Evolutionary conservation across 2,329 filamentous ascomycete species (phyloP).

Genomic region (Claviceps sp.): DNA sequence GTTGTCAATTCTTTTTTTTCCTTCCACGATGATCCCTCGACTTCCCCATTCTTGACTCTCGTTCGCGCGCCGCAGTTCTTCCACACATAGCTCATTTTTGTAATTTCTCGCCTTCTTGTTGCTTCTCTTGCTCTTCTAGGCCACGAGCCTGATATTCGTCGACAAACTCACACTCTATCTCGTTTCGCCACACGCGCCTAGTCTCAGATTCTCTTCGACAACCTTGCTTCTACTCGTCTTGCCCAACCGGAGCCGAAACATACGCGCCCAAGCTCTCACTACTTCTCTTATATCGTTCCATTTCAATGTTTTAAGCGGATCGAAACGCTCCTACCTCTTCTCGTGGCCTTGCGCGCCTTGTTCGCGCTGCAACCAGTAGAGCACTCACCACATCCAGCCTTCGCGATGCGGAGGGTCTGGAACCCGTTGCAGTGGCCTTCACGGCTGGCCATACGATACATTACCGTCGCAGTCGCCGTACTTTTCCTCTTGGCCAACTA

Average conservation of each 20-base stretch:
- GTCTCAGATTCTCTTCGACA: background rate
- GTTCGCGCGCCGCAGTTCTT: background rate
- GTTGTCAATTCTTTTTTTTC: background rate
- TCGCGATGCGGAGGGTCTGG: conserved; percentile 5
- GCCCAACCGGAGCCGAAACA: background rate
- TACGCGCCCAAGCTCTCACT: background rate
- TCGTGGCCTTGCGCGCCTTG: background rate
- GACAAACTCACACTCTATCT: background rate
- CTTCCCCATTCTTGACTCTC: background rate
- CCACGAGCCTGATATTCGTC: background rate
- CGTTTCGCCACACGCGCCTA: background rate
- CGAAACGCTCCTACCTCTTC: background rate
- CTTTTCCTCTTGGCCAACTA: conserved; percentile 16
- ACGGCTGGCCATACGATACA: conserved; percentile 17
- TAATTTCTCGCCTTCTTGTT: background rate
- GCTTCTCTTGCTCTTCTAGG: background rate
- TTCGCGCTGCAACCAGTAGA: background rate
- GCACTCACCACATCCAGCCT: background rate
- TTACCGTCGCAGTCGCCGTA: conserved; percentile 13
- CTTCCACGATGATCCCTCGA: background rate
- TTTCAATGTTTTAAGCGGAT: background rate
- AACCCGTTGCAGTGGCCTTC: conserved; percentile 11
- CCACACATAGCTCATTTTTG: background rate
- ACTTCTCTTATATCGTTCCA: background rate
- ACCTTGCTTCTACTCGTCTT: background rate